Percentiles rank a stretch among this genome's conserved stretches.
Conservation (phyloP, 805 yeast genomes). For the Cyberlindnera mrakii region DNA sequence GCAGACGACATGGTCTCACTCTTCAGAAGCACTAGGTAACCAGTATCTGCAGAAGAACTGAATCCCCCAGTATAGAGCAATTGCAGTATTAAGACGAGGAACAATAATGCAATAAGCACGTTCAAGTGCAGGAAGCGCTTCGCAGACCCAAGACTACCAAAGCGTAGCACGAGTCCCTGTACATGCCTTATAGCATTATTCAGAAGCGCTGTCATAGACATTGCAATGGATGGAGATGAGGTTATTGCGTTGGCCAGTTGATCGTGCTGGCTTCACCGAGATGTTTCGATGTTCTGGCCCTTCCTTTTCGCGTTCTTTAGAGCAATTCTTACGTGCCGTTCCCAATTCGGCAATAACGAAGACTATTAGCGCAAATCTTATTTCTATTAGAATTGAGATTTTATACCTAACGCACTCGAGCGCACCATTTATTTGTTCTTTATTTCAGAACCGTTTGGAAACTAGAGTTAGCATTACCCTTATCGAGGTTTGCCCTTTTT, state of each 20-base stretch:
- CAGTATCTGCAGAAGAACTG: constrained; percentile 2
- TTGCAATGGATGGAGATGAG: too few relatives aligned
- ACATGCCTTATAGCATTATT: too few relatives aligned
- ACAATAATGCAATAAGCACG: constrained; percentile 11
- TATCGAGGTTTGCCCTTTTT: constrained; percentile 23
- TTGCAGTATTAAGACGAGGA: constrained; percentile 11
- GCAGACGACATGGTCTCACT: constrained; percentile 14
- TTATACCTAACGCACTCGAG: background rate
- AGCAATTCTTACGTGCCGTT: too few relatives aligned
- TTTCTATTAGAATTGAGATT: background rate
- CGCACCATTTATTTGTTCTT: background rate
- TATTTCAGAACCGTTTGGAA: constrained; percentile 20
- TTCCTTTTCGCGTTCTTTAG: too few relatives aligned
- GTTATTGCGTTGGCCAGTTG: too few relatives aligned
- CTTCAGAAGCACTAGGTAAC: constrained; percentile 7
- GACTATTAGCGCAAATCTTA: too few relatives aligned
- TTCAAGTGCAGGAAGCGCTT: constrained; percentile 18
- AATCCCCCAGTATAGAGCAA: background rate
- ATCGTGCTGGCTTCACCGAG: too few relatives aligned
- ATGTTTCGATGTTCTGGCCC: too few relatives aligned
- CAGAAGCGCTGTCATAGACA: too few relatives aligned
- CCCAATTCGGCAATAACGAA: too few relatives aligned
- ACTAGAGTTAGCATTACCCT: constrained; percentile 22
- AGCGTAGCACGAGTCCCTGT: too few relatives aligned
- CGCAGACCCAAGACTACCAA: too few relatives aligned